phyloP scores from a whole-genome alignment of 1,284 basidiomycete species.

The Pterulicium gracile region DNA sequence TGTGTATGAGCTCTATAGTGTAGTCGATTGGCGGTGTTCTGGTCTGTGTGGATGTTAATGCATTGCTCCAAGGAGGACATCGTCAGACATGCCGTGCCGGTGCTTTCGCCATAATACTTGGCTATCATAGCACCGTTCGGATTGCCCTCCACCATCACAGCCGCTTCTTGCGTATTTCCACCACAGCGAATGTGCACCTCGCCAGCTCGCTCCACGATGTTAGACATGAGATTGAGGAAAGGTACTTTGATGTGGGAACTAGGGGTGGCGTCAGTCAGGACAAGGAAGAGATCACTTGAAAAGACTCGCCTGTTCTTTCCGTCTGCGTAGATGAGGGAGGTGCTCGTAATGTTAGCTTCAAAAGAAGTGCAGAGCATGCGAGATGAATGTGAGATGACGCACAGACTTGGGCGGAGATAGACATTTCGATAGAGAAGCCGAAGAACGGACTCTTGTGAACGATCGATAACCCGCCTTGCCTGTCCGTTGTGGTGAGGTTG shows the following conservation, averaged over 20 bases:
- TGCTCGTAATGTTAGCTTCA: constrained; percentile 5
- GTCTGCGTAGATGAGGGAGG: constrained; percentile 22
- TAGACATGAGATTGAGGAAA: constrained; percentile 48
- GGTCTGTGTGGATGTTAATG: constrained; percentile 22
- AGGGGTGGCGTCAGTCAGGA: no score
- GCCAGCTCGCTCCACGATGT: constrained; percentile 33
- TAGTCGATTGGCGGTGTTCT: constrained; percentile 48
- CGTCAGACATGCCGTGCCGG: background rate
- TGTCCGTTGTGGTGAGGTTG: background rate
- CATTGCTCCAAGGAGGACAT: background rate
- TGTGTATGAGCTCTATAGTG: constrained; percentile 45
- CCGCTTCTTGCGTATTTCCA: constrained; percentile 44
- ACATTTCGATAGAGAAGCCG: constrained; percentile 68
- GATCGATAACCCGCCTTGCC: constrained; percentile 35
- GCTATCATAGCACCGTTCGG: background rate
- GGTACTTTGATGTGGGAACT: constrained; percentile 18
- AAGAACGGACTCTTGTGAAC: constrained; percentile 49
- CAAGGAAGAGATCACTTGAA: constrained; percentile 33
- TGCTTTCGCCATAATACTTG: background rate
- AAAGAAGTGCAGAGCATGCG: background rate
- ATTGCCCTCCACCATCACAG: background rate
- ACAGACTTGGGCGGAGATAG: constrained; percentile 54
- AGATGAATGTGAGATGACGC: constrained; percentile 19
- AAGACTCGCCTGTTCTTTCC: constrained; percentile 34
- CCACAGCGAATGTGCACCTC: constrained; percentile 40